Percentiles rank a stretch among this genome's conserved stretches.
Evolutionary conservation across 257 asterid genomes (phyloP).

Genomic region (Solanum pimpinellifolium): DNA sequence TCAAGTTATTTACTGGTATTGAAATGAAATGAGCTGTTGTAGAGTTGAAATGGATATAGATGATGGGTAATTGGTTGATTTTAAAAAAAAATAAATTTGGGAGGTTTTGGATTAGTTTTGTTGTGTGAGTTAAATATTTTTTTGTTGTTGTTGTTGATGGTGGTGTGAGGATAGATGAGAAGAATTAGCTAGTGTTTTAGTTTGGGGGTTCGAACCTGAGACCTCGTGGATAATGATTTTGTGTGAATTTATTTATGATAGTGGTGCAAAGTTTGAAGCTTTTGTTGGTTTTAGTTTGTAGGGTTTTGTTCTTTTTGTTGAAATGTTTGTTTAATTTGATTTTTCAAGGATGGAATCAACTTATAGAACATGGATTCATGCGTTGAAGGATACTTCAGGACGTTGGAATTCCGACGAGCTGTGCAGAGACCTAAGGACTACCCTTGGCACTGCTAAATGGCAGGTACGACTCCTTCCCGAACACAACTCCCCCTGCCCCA

Average conservation of each 20-base stretch:
- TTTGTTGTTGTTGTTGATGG: not conserved
- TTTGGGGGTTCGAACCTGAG: not conserved
- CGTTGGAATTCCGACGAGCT: conserved; percentile 65
- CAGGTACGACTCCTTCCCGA: conserved; percentile 30
- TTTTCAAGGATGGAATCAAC: conserved; percentile 81
- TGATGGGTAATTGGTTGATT: not conserved
- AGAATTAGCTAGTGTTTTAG: not conserved
- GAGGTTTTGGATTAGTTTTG: not conserved
- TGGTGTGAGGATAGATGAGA: not conserved
- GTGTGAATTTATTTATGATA: not conserved
- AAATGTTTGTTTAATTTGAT: not conserved
- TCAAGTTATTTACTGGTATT: not conserved
- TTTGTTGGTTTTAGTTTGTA: not conserved
- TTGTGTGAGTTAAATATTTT: not conserved
- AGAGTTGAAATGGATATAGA: not conserved
- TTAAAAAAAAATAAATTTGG: not conserved
- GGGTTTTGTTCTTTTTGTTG: not conserved
- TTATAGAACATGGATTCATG: conserved; percentile 84
- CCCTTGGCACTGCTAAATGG: conserved; percentile 93
- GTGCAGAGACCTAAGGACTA: conserved; percentile 63
- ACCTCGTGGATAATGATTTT: not conserved
- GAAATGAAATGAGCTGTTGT: not conserved
- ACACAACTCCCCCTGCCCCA: not conserved
- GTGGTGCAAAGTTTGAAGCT: not conserved
- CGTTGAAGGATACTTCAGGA: conserved; percentile 46